Evolutionary conservation across 176 grass and related monocot genomes (phyloP), one percentile per base, ranked within the genome.

Genomic region (Aegilops speltoides): DNA sequence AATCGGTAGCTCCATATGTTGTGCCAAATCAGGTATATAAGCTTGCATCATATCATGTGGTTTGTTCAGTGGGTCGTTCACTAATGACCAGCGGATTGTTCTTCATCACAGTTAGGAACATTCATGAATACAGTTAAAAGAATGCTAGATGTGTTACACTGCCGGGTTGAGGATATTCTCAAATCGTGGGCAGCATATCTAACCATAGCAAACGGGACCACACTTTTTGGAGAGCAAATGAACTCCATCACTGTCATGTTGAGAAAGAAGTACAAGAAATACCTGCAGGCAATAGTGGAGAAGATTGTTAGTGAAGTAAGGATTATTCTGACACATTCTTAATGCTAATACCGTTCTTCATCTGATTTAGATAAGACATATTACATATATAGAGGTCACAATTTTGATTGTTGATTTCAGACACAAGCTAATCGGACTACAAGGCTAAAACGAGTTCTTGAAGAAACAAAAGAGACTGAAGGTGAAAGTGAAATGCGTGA

Each of bases 261-360:
- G 80, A 93, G 86, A 76, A 93, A 98, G 86, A 95, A 95, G 78
- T 98, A 95, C 76, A 95, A 92, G 86, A 98, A 98, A 83, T 98
- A 92, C 59, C 78, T 91, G 70, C 90, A 98, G 60, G 89, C 88
- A 17, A 95, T 98, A 50, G 91, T 95, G 26, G 90, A 95, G 63
- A 98, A 98, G 85, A 88, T 98, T 80, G 88, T 98, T 48, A 86
- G 12, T 68, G 89, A 98, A 80, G 96, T 98, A 76, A 94, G 90
- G 64, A 88, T 66, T 63, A 54, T 64, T 46, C 50, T 45, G n/a
- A 24, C 66, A 17, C 25, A 28, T 9, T 17, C 46, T 85, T 83
- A 78, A 33, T 16, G 19, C 0, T 13, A 70, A 78, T 50, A 6
- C 25, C 13, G 25, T 24, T 32, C 43, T 73, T 82, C 6, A 48